A percentile compares a stretch with the other conserved stretches of the same genome.
phyloP scores from a whole-genome alignment of 2,329 filamentous ascomycete species.

The Phyllosticta capitalensis region DNA sequence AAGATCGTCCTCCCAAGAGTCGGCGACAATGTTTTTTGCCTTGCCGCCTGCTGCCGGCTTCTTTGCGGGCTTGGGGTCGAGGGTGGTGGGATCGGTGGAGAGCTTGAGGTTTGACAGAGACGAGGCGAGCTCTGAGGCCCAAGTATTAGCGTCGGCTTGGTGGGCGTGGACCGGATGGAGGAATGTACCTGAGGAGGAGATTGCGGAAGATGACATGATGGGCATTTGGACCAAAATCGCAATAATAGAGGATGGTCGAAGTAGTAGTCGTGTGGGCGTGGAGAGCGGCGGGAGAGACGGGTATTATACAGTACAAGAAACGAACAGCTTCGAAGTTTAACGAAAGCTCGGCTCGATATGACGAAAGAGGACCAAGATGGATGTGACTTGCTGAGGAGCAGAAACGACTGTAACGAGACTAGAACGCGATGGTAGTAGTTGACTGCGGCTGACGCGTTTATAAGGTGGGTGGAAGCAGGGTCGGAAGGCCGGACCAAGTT shows the following conservation, averaged over 20 bases:
- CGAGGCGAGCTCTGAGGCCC: constrained; percentile 24
- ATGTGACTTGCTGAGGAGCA: neutral
- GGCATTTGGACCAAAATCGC: neutral
- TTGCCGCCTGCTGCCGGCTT: constrained; percentile 22
- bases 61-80: constrained; percentile 21
- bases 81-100: constrained; percentile 22
- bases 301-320: neutral
- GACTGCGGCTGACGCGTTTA: neutral
- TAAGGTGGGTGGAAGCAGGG: neutral
- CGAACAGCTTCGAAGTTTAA: neutral
- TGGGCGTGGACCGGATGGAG: neutral
- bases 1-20: constrained; percentile 71
- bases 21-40: constrained; percentile 38
- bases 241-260: no score
- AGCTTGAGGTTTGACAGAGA: constrained; percentile 29
- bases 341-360: neutral
- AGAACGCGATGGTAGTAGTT: neutral
- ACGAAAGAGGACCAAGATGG: neutral
- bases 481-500: neutral
- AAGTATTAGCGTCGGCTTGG: constrained; percentile 1
- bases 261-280: neutral
- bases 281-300: neutral
- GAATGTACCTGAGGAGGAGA: constrained; percentile 20
- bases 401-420: neutral
- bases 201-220: constrained; percentile 13